Evolutionary conservation across 345 rosid species (phyloP), one percentile per base, ranked within the genome.

Genomic region (Diplotaxis tenuifolia): DNA sequence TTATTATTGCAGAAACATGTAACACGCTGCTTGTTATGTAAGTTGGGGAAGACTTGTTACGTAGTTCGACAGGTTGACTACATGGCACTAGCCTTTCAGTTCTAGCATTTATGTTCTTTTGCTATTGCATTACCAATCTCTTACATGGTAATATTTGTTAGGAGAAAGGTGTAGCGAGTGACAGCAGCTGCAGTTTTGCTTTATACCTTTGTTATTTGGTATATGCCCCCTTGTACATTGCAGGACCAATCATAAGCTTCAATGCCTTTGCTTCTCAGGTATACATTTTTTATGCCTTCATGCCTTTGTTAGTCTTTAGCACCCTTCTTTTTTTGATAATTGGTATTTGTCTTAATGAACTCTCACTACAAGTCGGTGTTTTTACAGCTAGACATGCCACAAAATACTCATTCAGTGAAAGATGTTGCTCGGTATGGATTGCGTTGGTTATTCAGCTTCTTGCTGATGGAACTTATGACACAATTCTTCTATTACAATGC

Each of bases 241-340:
- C 94, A 23, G 98, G 98, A 16, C 97, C 96, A 72, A 86, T 91
- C 68, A 79, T 87, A 65, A 87, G 90, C 85, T 93, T 93, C 85
- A 91, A 93, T 76, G 89, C 96, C 70, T 91, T 89, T 80, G 87
- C 86, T 49, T 89, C 96, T 23, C 97, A 93, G 97, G 98, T 92
- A 4, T 63, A 78, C 47, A 34, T 20, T 40, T 40, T 31, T 29
- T 40, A 27, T 32, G 22, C 69, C 23, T 61, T 27, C 66, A 50
- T 18, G 25, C 47, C 57, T 25, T n/a, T n/a, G n/a, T n/a, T n/a
- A n/a, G n/a, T n/a, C n/a, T n/a, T n/a, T n/a, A n/a, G n/a, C n/a
- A n/a, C n/a, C n/a, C n/a, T n/a, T n/a, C n/a, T n/a, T n/a, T n/a
- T n/a, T n/a, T n/a, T 23, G 16, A 23, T 55, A 8, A 20, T 59